These are phyloP conservation scores for Biancaea sappan DNA, from an alignment of 306 rosid genomes.

Conservation along the genomic window DNA sequence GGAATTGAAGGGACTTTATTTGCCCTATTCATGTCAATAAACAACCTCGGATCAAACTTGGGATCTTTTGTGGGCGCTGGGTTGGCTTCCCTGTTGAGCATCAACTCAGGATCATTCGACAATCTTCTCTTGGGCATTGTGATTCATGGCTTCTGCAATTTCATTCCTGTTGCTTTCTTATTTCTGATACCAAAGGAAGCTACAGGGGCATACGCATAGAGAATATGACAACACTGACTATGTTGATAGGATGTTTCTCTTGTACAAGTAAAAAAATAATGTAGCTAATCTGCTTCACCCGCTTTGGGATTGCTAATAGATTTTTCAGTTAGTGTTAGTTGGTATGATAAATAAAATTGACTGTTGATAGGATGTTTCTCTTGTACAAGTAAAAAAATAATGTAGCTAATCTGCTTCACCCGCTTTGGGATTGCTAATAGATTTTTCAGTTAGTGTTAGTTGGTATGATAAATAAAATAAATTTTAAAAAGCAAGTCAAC, in stretches of 20 bases:
- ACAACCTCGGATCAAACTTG: constrained; percentile 71
- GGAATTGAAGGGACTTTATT: constrained; percentile 91
- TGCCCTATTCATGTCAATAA: constrained; percentile 90
- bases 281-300: neutral
- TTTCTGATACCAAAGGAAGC: constrained; percentile 89
- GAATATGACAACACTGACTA: constrained; percentile 26
- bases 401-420: no score
- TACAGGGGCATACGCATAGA: constrained; percentile 69
- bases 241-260: no score
- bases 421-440: no score
- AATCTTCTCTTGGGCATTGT: constrained; percentile 64
- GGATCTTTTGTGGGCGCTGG: constrained; percentile 79
- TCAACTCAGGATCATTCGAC: constrained; percentile 80
- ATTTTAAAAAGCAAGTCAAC: no score
- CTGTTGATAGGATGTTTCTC: no score
- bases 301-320: neutral
- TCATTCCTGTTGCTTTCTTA: constrained; percentile 71
- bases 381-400: no score
- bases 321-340: neutral
- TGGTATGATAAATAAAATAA: no score
- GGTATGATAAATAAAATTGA: no score
- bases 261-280: no score
- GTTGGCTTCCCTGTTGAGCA: constrained; percentile 69
- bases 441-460: no score
- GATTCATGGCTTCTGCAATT: constrained; percentile 65